A percentile compares a stretch with the other conserved stretches of the same genome.
These are phyloP conservation scores for Fonsecaea pedrosoi DNA, from an alignment of 2,329 filamentous ascomycete genomes.

Conservation along the genomic window DNA sequence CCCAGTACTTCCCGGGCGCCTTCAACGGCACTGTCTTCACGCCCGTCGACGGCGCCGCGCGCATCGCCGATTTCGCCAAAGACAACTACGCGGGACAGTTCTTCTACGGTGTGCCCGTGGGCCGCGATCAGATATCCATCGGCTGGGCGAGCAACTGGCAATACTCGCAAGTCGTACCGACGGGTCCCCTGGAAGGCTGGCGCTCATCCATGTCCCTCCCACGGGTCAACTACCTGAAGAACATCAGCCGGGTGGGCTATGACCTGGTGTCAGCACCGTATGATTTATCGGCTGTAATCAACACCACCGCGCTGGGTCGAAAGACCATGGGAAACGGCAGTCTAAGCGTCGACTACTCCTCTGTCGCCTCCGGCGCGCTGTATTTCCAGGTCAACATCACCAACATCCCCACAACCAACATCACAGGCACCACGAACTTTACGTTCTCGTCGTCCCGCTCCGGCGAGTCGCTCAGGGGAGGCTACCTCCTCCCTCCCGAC, in stretches of 20 bases:
- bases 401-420: background rate
- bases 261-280: slow-evolving; percentile 60
- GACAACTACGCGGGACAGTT: slow-evolving; percentile 60
- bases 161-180: slow-evolving; percentile 62
- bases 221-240: slow-evolving; percentile 59
- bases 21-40: slow-evolving; percentile 70
- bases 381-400: slow-evolving; percentile 5
- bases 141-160: slow-evolving; percentile 68
- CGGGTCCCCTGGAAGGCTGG: slow-evolving; percentile 60
- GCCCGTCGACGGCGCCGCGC: slow-evolving; percentile 37
- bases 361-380: background rate
- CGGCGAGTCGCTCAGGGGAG: background rate
- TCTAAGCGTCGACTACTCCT: background rate
- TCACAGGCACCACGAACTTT: background rate
- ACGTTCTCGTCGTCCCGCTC: background rate
- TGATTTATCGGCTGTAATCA: slow-evolving; percentile 57
- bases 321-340: slow-evolving; percentile 48
- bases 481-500: background rate
- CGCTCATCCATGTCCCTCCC: slow-evolving; percentile 61
- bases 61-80: slow-evolving; percentile 44
- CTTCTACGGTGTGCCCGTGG: slow-evolving; percentile 56
- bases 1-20: slow-evolving; percentile 52
- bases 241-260: slow-evolving; percentile 59
- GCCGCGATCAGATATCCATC: slow-evolving; percentile 55
- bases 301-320: slow-evolving; percentile 52